Percentiles rank a stretch among this genome's conserved stretches.
Conservation (phyloP, 1,284 basidiomycete genomes). For the Rhodotorula sp. region DNA sequence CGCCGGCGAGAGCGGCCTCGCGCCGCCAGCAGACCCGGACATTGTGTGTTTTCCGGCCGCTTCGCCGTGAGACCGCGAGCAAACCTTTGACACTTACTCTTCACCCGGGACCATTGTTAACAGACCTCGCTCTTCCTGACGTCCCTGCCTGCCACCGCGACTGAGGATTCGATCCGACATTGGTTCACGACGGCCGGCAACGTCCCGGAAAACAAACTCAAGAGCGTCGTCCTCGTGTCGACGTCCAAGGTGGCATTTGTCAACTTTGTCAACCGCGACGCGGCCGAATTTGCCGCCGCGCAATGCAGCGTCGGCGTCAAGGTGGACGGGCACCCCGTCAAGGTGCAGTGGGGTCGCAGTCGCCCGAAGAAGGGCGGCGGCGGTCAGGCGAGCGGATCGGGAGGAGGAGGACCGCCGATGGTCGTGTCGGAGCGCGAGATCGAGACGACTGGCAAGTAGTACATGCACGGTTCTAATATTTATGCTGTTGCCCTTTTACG, state of each 20-base stretch:
- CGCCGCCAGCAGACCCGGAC: slow-evolving; percentile 79
- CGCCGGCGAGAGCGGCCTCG: slow-evolving; percentile 74
- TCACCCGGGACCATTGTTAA: not conserved
- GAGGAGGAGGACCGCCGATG: not conserved
- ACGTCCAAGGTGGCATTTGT: slow-evolving; percentile 92
- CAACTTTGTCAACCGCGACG: slow-evolving; percentile 77
- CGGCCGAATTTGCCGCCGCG: slow-evolving; percentile 81
- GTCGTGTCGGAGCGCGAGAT: slow-evolving; percentile 23
- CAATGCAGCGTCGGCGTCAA: slow-evolving; percentile 84
- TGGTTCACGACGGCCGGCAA: slow-evolving; percentile 65
- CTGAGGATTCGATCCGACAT: slow-evolving; percentile 75
- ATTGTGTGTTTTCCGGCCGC: slow-evolving; percentile 61
- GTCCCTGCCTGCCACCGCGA: slow-evolving; percentile 68
- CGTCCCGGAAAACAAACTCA: slow-evolving; percentile 67
- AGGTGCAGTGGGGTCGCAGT: slow-evolving; percentile 75
- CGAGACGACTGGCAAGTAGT: slow-evolving; percentile 23
- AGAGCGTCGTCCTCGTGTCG: slow-evolving; percentile 79
- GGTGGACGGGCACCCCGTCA: slow-evolving; percentile 69
- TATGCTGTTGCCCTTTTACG: not conserved
- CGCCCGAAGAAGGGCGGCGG: slow-evolving; percentile 48
- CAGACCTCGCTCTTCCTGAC: slow-evolving; percentile 91
- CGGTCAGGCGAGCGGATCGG: not conserved
- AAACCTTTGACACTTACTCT: not conserved
- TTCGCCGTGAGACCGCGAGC: too few relatives aligned
- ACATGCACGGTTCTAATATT: not conserved